phyloP scores from a whole-genome alignment of 352 stramenopile species.

The Pythium rishiriense region DNA sequence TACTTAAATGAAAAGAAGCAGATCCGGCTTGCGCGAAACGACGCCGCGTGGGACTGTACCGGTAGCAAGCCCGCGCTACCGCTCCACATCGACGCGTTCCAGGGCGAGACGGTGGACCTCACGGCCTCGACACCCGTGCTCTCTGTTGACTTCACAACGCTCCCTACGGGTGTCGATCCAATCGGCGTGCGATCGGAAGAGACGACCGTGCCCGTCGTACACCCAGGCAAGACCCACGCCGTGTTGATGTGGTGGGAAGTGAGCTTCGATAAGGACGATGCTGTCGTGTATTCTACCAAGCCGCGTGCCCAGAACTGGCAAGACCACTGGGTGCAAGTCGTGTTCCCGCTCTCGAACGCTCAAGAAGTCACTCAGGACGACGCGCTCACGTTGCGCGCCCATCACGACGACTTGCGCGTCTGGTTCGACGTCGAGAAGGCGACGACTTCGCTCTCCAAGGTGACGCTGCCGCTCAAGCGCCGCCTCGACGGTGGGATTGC shows the following conservation, averaged over 20 bases:
- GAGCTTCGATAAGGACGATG: constrained; percentile 53
- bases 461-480: constrained; percentile 36
- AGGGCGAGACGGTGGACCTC: constrained; percentile 39
- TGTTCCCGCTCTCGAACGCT: constrained; percentile 54
- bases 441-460: constrained; percentile 7
- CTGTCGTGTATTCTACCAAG: constrained; percentile 66
- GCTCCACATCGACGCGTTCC: constrained; percentile 57
- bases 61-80: constrained; percentile 62
- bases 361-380: constrained; percentile 28
- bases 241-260: constrained; percentile 85
- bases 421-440: constrained; percentile 67
- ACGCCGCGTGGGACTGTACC: constrained; percentile 58
- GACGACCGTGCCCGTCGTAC: constrained; percentile 36
- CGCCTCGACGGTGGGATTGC: neutral
- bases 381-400: constrained; percentile 45
- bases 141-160: constrained; percentile 66
- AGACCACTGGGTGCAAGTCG: constrained; percentile 82
- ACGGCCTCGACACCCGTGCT: constrained; percentile 49
- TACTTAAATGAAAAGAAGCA: constrained; percentile 31
- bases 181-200: constrained; percentile 33
- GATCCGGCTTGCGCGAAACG: constrained; percentile 53
- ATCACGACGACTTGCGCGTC: constrained; percentile 75
- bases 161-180: constrained; percentile 22
- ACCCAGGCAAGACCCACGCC: constrained; percentile 48
- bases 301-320: constrained; percentile 75